A percentile compares a stretch with the other conserved stretches of the same genome.
Evolutionary conservation across 192 early-diverging fungal genomes (phyloP).

Genomic region (Funneliformis geosporum): DNA sequence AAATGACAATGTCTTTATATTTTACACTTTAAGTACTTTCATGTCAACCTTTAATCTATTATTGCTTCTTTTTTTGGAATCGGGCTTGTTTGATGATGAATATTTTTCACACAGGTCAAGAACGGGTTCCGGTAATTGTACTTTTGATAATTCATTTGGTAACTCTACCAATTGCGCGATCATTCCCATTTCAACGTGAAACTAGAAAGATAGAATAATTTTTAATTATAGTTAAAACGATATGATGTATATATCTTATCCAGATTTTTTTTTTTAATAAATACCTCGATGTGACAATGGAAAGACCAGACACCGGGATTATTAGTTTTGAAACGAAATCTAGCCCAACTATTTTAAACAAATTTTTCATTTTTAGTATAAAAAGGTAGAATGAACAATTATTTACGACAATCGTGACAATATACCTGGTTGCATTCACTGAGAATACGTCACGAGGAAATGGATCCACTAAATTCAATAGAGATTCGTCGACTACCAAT

Average conservation of each 20-base stretch:
- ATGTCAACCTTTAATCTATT: too few species aligned
- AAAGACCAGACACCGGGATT: background rate
- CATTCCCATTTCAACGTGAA: background rate
- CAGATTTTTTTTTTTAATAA: too few species aligned
- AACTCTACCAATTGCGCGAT: background rate
- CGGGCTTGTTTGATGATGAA: background rate
- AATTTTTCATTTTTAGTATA: too few species aligned
- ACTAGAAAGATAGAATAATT: background rate
- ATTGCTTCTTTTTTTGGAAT: background rate
- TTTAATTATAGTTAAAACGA: background rate
- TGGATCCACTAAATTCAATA: background rate
- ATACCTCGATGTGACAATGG: background rate
- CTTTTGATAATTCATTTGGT: background rate
- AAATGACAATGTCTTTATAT: too few species aligned
- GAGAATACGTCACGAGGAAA: background rate
- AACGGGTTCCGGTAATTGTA: background rate
- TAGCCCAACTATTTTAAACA: background rate
- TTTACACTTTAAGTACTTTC: too few species aligned
- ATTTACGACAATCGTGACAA: too few species aligned
- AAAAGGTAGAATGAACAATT: too few species aligned
- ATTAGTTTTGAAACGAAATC: background rate
- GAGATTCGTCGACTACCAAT: background rate
- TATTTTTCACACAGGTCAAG: background rate
- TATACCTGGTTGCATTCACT: background rate
- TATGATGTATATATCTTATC: too few species aligned